Evolutionary conservation across 2,329 filamentous ascomycete genomes (phyloP), one percentile per base, ranked within the genome.

Genomic region (Trichoderma sp.): DNA sequence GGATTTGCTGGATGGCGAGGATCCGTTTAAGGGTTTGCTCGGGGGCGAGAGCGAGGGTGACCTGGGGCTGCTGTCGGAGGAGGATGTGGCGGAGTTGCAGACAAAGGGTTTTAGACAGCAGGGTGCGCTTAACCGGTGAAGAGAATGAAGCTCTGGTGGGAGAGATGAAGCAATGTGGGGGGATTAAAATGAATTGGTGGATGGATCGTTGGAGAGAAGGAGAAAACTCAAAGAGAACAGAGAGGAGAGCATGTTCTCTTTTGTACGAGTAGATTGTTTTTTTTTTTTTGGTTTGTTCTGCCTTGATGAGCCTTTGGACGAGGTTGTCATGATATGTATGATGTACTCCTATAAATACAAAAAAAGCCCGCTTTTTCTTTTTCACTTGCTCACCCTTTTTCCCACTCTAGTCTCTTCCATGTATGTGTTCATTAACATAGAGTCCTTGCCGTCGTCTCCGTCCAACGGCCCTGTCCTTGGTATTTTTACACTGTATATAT

Each of bases 1-100:
- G 72, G 90, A 96, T 76, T 80, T 99, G 78, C 84, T 97, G 71
- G 89, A 92, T 73, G 88, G 86, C 5, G 83, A 81, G 69, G 85
- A 96, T 83, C 91, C 92, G 52, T 94, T 96, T 77, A 81, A 78
- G 74, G 84, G 80, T 18, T 79, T 86, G 63, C 76, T 82, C 52
- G 83, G 82, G 59, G 80, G 78, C 52, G 76, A 77, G 6, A n/a
- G 82, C 80, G 54, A 43, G 11, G 80, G 80, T 18, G 79, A 82
- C 39, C 75, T 81, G 77, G 74, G 72, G 39, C 18, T 59, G 43
- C 13, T 28, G 72, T 43, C 55, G 26, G 26, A 32, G 14, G 68
- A 8, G 72, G 51, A 65, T 21, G 78, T 82, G 59, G 74, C 78
- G 71, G 78, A 82, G 63, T 77, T 74, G 30, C 74, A 73, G 66